These are phyloP conservation scores for Breviolum minutum DNA, from an alignment of 73 alveolate genomes.

Conservation along the genomic window DNA sequence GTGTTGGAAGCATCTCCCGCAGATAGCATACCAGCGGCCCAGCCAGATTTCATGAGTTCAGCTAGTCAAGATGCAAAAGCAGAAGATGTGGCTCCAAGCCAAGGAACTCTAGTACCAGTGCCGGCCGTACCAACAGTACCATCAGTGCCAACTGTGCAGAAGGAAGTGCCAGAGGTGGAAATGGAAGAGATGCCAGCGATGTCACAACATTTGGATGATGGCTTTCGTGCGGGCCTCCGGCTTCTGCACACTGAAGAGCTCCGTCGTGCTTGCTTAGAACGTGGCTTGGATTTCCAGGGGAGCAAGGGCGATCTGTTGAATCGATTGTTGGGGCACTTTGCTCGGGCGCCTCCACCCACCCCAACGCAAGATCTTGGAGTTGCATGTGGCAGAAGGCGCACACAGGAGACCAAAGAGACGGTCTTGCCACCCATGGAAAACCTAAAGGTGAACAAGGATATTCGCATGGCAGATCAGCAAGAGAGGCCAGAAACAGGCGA, in stretches of 20 bases:
- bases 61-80: background rate
- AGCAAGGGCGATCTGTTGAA: constrained; percentile 45
- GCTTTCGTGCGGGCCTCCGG: constrained; percentile 77
- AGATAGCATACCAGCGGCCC: constrained; percentile 48
- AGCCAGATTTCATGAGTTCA: constrained; percentile 2
- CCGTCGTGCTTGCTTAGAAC: constrained; percentile 39
- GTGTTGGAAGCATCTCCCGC: background rate
- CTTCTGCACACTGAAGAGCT: constrained; percentile 76
- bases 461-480: too few species aligned
- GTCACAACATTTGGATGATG: constrained; percentile 50
- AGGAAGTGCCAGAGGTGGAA: background rate
- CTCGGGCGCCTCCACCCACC: constrained; percentile 57
- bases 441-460: too few species aligned
- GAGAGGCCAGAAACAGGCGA: too few species aligned
- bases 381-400: background rate
- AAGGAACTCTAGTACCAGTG: background rate
- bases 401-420: background rate
- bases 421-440: background rate
- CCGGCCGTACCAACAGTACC: background rate
- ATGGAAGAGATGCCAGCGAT: background rate
- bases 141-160: background rate
- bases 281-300: constrained; percentile 61
- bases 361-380: constrained; percentile 53
- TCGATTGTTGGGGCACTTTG: constrained; percentile 45
- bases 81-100: background rate